A percentile compares a stretch with the other conserved stretches of the same genome.
Evolutionary conservation across 1,139 yeast genomes (phyloP).

Genomic region (Candida sp.): DNA sequence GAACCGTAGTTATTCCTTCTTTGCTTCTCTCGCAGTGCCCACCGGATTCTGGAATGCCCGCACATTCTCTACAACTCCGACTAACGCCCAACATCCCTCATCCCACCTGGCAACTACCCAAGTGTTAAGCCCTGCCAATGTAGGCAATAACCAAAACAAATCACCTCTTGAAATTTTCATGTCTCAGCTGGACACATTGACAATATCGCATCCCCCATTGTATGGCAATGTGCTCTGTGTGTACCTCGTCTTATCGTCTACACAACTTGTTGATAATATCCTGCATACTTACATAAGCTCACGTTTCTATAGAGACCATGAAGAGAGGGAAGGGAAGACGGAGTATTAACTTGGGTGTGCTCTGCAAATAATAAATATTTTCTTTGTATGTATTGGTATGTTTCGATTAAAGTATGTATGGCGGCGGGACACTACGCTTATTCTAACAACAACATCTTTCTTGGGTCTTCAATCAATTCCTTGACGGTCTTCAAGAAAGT

Average conservation of each 20-base stretch:
- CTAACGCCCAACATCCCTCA: too few species aligned
- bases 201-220: neutral
- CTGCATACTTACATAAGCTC: neutral
- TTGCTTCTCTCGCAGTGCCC: too few species aligned
- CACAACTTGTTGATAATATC: neutral
- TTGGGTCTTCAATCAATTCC: constrained; percentile 98
- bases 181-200: neutral
- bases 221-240: neutral
- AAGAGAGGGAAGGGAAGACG: neutral
- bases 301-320: neutral
- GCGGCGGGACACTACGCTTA: constrained; percentile 15
- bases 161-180: neutral
- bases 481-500: constrained; percentile 95
- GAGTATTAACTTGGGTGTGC: too few species aligned
- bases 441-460: constrained; percentile 89
- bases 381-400: neutral
- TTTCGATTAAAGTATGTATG: neutral
- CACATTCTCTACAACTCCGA: too few species aligned
- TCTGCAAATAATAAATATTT: constrained; percentile 1
- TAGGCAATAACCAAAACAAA: constrained; percentile 2
- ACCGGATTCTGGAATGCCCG: too few species aligned
- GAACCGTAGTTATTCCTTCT: too few species aligned
- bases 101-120: neutral
- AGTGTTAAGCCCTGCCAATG: neutral
- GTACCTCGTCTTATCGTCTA: neutral